Percentiles rank a stretch among this genome's conserved stretches.
Evolutionary conservation across 306 rosid species (phyloP).

Genomic region (Carpinus viminea): DNA sequence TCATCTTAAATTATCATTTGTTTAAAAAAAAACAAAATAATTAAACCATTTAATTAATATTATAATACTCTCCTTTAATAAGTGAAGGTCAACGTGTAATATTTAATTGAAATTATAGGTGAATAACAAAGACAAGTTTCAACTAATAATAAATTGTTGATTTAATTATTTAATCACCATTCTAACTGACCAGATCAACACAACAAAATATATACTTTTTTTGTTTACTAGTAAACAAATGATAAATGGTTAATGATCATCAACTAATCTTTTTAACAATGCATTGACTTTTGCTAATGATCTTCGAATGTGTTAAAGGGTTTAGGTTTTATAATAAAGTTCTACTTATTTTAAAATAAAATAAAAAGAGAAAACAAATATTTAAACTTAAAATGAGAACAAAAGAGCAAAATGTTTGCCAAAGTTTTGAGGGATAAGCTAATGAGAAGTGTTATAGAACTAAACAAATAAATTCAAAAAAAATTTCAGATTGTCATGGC

Average conservation of each 20-base stretch:
- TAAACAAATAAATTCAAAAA: too few relatives aligned
- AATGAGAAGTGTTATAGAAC: background rate
- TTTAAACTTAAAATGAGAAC: background rate
- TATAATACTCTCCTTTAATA: too few relatives aligned
- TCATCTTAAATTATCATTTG: too few relatives aligned
- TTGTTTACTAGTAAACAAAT: background rate
- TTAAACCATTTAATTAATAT: too few relatives aligned
- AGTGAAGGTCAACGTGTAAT: too few relatives aligned
- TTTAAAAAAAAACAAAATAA: too few relatives aligned
- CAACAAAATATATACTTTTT: background rate
- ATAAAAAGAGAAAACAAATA: background rate
- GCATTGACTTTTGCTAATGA: background rate
- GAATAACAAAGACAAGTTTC: too few relatives aligned
- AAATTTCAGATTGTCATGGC: too few relatives aligned
- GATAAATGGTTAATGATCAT: background rate
- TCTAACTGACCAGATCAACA: background rate
- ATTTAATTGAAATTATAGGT: too few relatives aligned
- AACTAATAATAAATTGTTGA: too few relatives aligned
- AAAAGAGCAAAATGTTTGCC: background rate
- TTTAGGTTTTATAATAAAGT: too few relatives aligned
- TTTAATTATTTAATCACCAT: too few relatives aligned
- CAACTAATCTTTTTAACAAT: background rate
- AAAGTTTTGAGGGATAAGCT: background rate
- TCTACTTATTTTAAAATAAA: background rate
- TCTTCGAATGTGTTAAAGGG: background rate